phyloP scores from a whole-genome alignment of 2,329 filamentous ascomycete species.

The Beauveria australis region DNA sequence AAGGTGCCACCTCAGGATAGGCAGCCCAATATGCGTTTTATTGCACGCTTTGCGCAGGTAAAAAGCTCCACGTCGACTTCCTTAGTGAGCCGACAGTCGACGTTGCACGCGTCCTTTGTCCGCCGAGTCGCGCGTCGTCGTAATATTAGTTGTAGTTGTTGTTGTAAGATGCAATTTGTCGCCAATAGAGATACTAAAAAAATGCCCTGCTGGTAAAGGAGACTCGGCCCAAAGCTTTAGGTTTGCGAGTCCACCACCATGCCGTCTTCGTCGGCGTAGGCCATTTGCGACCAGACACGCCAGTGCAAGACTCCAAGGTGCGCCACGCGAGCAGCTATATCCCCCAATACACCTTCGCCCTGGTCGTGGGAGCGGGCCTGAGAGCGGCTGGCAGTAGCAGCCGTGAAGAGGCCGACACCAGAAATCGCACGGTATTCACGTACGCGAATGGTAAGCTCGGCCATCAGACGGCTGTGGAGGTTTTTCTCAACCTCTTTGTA shows the following conservation, averaged over 20 bases:
- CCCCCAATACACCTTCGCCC: conserved; percentile 48
- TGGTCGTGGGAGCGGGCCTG: conserved; percentile 29
- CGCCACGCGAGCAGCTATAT: conserved; percentile 69
- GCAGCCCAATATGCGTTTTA: not conserved
- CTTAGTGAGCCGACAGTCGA: not conserved
- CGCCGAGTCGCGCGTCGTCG: not conserved
- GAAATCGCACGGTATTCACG: conserved; percentile 45
- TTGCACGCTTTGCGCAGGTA: not conserved
- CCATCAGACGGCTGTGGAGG: conserved; percentile 41
- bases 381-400: conserved; percentile 44
- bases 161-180: not conserved
- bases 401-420: conserved; percentile 45
- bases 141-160: conserved; percentile 2
- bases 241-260: conserved; percentile 22
- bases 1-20: not conserved
- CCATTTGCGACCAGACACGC: conserved; percentile 75
- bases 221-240: not conserved
- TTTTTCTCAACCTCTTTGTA: conserved; percentile 41
- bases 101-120: not conserved
- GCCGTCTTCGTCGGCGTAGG: conserved; percentile 47
- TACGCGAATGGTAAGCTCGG: conserved; percentile 40
- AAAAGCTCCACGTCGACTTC: conserved; percentile 1
- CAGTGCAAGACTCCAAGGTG: conserved; percentile 84
- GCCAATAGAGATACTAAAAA: not conserved
- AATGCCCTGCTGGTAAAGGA: not conserved